Evolutionary conservation across 352 stramenopile species (phyloP), one percentile per base, ranked within the genome.

Genomic region (Pythium brassicae): DNA sequence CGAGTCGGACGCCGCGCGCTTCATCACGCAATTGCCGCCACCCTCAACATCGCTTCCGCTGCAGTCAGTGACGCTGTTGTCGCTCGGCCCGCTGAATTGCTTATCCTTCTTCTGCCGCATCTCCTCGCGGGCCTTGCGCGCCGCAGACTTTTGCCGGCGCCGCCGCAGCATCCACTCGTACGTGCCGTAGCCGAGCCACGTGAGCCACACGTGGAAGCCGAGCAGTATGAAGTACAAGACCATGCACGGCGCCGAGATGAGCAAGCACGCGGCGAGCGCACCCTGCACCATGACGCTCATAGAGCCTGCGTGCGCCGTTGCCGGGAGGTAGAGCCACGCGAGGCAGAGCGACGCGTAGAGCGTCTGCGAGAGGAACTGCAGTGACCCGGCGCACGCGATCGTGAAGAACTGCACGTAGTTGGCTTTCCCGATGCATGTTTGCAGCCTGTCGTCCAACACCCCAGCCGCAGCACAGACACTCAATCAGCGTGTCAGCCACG

Each of bases 371-470:
- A 89, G 51, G 47, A 92, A 92, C 53, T 94, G 81, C 22, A 89
- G 20, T 2, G 72, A 76, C 15, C 57, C 57, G 2, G 76, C 82
- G 56, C 74, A 76, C 0, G 85, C 85, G 54, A 95, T 82, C 22
- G 77, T 91, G 60, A 93, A 93, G 57, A 95, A 95, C 49, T 93
- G 83, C n/a, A 70, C 81, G 49, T 95, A 95, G 52, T 95, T 95
- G 39, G 70, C 63, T 56, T 81, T 80, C 40, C 83, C 85, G 23
- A 95, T 81, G 50, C 85, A 95, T 5, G 83, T 95, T 58, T 95
- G 82, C 12, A 95, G 69, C 85, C 77, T 87, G 48, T 9, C 7
- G 20, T 11, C 32, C 1, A 37, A 37, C 32, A 7, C 4, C 27
- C 6, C 20, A 49, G 44, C n/a, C 15, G 43, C n/a, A 29, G 14